Base-by-base conservation (phyloP, 768 basidiomycete species). In the Psilocybe azurescens region DNA sequence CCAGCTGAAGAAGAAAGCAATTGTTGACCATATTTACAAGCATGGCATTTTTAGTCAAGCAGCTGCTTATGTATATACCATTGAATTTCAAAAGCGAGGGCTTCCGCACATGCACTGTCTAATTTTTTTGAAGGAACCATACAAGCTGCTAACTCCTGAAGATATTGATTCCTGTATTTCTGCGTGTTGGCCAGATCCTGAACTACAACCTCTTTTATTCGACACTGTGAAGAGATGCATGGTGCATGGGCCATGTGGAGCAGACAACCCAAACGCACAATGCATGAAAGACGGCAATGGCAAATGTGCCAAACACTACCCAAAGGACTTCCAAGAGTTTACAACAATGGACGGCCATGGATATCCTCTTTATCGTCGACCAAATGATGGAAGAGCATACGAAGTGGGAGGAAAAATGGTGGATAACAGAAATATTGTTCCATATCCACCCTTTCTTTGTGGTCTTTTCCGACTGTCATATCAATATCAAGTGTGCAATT, bases 1-100 rank as follows among this genome's bases (percentile, higher is more conserved):
- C 62, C 41, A 78, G 29, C 47, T 70, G 50, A 84, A 86, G 67
- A 75, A 75, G 36, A 61, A 76, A 7, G 76, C 71, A 0, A 51
- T 83, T 0, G 20, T 83, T 0, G 60, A 77, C 2, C 71, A 75
- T 30, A 75, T 87, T 6, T 58, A 51, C 18, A 69, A 72, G 11
- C 24, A 77, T 46, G 77, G 77, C 7, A 70, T 81, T 50, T 77
- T 83, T 73, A 85, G 85, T 0, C 8, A 61, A 1, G 61, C 72
- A 6, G 77, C 76, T 32, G 85, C 80, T 3, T 70, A 75, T 54
- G 78, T 86, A 0, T 83, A 83, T 59, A 79, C 78, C 10, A 85
- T 85, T 54, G 81, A 86, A 58, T 86, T 83, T 60, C 83, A 86
- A 68, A 86, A 86, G 56, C 68, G 79, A 1, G 84, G 85, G 0